A percentile compares a stretch with the other conserved stretches of the same genome.
phyloP scores from a whole-genome alignment of 1,284 basidiomycete genomes.

The Hemileia vastatrix region DNA sequence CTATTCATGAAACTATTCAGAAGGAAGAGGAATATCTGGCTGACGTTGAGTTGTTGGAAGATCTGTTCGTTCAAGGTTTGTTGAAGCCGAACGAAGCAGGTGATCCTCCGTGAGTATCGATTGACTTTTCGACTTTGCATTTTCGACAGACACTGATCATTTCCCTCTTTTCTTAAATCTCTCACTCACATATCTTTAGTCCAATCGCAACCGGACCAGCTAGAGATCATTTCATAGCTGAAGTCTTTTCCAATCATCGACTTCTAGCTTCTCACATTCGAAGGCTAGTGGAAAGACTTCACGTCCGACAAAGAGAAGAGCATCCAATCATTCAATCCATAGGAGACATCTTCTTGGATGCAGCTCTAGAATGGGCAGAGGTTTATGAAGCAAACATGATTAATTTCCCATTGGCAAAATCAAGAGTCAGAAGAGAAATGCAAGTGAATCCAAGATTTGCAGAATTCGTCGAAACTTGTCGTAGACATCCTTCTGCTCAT shows the following conservation, averaged over 20 bases:
- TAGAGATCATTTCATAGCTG: constrained; percentile 73
- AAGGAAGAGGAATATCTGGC: constrained; percentile 83
- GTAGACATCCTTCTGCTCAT: constrained; percentile 35
- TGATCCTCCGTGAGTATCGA: constrained; percentile 27
- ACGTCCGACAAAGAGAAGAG: constrained; percentile 78
- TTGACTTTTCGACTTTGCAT: too few species aligned
- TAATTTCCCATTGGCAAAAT: constrained; percentile 73
- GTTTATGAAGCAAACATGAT: constrained; percentile 80
- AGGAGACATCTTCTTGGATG: constrained; percentile 79
- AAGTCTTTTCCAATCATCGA: constrained; percentile 76
- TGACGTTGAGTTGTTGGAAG: constrained; percentile 79
- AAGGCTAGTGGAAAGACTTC: constrained; percentile 69
- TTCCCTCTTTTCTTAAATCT: too few species aligned
- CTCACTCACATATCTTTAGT: not conserved
- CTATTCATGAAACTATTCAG: constrained; percentile 80
- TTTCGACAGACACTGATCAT: too few species aligned
- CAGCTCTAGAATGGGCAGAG: constrained; percentile 74
- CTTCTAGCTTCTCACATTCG: constrained; percentile 73
- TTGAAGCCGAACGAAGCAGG: constrained; percentile 29
- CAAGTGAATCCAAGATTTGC: constrained; percentile 72
- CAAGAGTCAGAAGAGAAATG: constrained; percentile 70
- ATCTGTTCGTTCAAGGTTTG: too few species aligned
- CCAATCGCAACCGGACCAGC: constrained; percentile 50
- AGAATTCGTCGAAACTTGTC: constrained; percentile 69
- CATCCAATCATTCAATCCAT: constrained; percentile 70